phyloP scores from a whole-genome alignment of 2,329 filamentous ascomycete genomes.

The Cladosporium austrohemisphaericum region DNA sequence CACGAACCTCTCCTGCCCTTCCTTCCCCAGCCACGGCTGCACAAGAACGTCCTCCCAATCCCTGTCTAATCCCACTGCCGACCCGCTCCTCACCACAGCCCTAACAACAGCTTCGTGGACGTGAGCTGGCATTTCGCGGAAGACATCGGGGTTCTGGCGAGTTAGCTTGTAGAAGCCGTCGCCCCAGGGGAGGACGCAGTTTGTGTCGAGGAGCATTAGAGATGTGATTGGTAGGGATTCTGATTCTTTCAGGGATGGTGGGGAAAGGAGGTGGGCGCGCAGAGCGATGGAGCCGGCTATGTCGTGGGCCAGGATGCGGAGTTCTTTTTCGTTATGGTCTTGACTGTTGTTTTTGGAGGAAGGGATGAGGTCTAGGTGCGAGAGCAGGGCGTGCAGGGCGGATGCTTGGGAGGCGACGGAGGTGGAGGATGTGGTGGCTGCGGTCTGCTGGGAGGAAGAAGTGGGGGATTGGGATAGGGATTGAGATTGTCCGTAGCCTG shows the following conservation, averaged over 20 bases:
- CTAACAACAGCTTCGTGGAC: constrained; percentile 40
- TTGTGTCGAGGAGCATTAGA: constrained; percentile 41
- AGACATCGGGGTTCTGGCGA: constrained; percentile 22
- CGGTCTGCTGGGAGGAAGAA: background rate
- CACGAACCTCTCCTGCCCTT: constrained; percentile 37
- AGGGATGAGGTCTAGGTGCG: constrained; percentile 29
- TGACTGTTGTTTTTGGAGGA: constrained; percentile 12
- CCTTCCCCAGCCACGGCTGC: constrained; percentile 29
- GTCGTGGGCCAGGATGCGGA: constrained; percentile 46
- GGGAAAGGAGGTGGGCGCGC: constrained; percentile 37
- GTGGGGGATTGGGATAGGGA: constrained; percentile 18
- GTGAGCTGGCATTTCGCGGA: constrained; percentile 29
- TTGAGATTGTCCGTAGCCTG: constrained; percentile 43
- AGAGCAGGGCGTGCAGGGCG: constrained; percentile 38
- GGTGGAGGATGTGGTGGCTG: constrained; percentile 30
- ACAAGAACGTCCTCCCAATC: constrained; percentile 37
- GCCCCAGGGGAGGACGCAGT: constrained; percentile 42
- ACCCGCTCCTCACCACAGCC: constrained; percentile 40
- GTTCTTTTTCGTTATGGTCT: background rate
- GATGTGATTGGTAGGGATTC: constrained; percentile 34
- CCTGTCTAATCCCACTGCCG: constrained; percentile 22
- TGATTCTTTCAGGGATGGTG: too few species aligned
- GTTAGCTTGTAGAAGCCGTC: constrained; percentile 44
- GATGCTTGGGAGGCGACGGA: constrained; percentile 39
- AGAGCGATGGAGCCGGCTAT: constrained; percentile 43